Evolutionary conservation across 2,329 filamentous ascomycete genomes (phyloP).

Genomic region (Colletotrichum sp.): DNA sequence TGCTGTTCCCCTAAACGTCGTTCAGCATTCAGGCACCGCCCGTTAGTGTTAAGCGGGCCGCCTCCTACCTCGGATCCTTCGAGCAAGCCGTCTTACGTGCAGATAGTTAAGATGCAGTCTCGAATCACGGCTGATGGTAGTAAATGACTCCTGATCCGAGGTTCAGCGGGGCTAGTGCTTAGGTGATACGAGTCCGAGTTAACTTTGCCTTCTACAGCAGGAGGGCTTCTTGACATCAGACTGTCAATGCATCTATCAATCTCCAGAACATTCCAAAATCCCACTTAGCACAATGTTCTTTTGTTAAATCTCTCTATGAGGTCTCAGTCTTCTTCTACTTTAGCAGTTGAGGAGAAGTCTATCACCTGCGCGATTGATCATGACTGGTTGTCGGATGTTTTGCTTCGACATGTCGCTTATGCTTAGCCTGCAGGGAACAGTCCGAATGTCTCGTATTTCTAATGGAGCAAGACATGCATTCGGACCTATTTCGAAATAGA

Average conservation of each 20-base stretch:
- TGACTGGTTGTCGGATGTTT: neutral
- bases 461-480: neutral
- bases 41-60: neutral
- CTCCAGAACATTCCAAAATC: neutral
- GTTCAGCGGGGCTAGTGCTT: neutral
- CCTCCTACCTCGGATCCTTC: neutral
- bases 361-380: neutral
- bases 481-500: neutral
- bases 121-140: neutral
- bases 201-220: neutral
- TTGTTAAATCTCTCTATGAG: neutral
- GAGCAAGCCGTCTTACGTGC: neutral
- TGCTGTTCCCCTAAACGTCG: neutral
- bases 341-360: neutral
- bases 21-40: neutral
- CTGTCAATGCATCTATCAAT: neutral
- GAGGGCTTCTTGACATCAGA: neutral
- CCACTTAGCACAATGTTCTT: neutral
- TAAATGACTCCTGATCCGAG: neutral
- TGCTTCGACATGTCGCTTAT: neutral
- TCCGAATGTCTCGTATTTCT: neutral
- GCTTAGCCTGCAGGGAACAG: neutral
- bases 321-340: neutral
- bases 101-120: neutral
- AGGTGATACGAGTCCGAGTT: neutral